phyloP scores from a whole-genome alignment of 768 basidiomycete species.

The Russula virescens region DNA sequence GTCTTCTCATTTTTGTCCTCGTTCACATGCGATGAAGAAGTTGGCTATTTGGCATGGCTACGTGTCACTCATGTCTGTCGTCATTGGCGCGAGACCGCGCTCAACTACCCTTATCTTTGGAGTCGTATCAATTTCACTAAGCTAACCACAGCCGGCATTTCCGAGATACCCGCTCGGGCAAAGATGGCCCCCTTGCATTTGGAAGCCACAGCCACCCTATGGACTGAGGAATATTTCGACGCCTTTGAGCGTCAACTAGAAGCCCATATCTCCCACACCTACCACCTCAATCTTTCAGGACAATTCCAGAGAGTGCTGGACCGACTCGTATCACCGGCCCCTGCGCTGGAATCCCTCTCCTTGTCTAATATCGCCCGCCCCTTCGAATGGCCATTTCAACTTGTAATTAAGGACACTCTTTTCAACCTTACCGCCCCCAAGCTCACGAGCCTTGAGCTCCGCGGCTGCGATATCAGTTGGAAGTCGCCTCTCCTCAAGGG shows the following conservation, averaged over 20 bases:
- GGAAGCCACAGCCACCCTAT: not conserved
- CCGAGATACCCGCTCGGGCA: not conserved
- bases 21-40: no score
- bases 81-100: constrained; percentile 16
- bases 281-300: not conserved
- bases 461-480: not conserved
- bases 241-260: not conserved
- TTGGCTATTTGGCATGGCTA: constrained; percentile 1
- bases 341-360: not conserved
- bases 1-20: constrained; percentile 8
- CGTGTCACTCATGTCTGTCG: constrained; percentile 11
- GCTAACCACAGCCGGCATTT: not conserved
- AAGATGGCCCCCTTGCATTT: not conserved
- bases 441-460: not conserved
- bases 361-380: not conserved
- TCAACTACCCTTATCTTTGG: constrained; percentile 6
- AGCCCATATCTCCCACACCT: not conserved
- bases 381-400: no score
- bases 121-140: constrained; percentile 5
- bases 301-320: not conserved
- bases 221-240: not conserved
- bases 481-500: constrained; percentile 6
- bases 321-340: not conserved
- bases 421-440: not conserved
- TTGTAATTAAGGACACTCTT: not conserved